phyloP scores from a whole-genome alignment of 2,329 filamentous ascomycete genomes.

The Talaromyces piceae region DNA sequence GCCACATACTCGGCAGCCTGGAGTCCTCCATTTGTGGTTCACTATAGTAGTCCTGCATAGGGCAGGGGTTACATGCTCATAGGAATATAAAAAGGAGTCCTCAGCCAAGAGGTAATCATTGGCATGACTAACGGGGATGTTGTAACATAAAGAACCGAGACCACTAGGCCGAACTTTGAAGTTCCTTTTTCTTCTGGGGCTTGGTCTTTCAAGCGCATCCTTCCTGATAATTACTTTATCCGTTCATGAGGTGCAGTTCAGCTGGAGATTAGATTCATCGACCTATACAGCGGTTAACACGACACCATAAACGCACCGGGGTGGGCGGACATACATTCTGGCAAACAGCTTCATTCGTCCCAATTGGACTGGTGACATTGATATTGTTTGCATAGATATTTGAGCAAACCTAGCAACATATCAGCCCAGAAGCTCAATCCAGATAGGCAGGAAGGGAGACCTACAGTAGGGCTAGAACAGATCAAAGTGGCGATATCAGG shows the following conservation, averaged over 20 bases:
- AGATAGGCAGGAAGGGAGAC: conserved; percentile 17
- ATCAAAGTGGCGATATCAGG: conserved; percentile 42
- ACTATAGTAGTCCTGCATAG: no score
- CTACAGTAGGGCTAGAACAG: conserved; percentile 43
- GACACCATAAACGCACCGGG: not conserved
- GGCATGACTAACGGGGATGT: no score
- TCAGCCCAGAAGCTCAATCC: not conserved
- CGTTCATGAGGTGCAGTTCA: conserved; percentile 23
- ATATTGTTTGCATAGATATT: conserved; percentile 45
- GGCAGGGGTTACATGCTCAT: no score
- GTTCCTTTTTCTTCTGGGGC: no score
- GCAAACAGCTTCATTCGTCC: conserved; percentile 37
- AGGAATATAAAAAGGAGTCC: no score
- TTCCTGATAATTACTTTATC: not conserved
- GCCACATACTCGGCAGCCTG: not conserved
- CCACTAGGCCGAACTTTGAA: no score
- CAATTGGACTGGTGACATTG: conserved; percentile 42
- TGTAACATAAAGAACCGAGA: no score
- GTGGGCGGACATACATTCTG: conserved; percentile 30
- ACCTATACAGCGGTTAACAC: conserved; percentile 15
- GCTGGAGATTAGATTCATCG: conserved; percentile 26
- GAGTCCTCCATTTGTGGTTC: not conserved
- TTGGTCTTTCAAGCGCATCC: not conserved
- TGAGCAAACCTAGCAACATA: conserved; percentile 22
- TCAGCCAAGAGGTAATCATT: no score